Percentiles rank a stretch among this genome's conserved stretches.
These are phyloP conservation scores for Mycena amicta DNA, from an alignment of 768 basidiomycete species.

Conservation along the genomic window DNA sequence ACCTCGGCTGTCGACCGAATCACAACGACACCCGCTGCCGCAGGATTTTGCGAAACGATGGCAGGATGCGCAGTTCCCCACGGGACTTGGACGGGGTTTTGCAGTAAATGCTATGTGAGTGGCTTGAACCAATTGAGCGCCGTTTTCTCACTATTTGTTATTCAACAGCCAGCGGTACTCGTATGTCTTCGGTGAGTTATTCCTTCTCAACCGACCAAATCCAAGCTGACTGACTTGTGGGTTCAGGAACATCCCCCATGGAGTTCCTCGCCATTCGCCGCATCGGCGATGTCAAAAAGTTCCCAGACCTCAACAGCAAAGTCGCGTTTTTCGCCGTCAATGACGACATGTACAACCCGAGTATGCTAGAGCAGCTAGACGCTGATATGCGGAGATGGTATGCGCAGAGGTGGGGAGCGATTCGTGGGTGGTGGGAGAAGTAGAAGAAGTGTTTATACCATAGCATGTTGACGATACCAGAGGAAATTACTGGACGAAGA, in stretches of 20 bases:
- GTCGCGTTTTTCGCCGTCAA: constrained; percentile 19
- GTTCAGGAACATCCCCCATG: constrained; percentile 9
- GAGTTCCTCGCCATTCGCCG: constrained; percentile 10
- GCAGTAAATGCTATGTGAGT: constrained; percentile 15
- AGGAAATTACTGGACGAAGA: too few relatives aligned
- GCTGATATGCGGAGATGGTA: constrained; percentile 13
- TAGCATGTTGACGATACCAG: too few relatives aligned
- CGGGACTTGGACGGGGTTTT: constrained; percentile 6
- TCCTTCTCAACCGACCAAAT: too few relatives aligned
- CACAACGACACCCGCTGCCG: neutral
- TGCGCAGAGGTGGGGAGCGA: constrained; percentile 8
- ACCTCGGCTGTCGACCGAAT: neutral
- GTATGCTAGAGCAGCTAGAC: neutral
- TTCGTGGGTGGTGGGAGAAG: constrained; percentile 22
- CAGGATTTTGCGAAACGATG: constrained; percentile 7
- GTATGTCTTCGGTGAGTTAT: constrained; percentile 15
- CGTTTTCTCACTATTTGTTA: too few relatives aligned
- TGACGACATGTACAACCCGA: constrained; percentile 12
- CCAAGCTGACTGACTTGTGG: neutral
- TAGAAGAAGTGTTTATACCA: neutral
- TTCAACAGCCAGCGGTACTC: constrained; percentile 17
- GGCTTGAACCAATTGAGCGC: too few relatives aligned
- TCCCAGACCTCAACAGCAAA: constrained; percentile 7
- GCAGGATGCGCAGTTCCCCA: constrained; percentile 10
- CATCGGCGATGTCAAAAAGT: neutral